phyloP scores from a whole-genome alignment of 2,329 filamentous ascomycete species.

The Fusarium torreyae region DNA sequence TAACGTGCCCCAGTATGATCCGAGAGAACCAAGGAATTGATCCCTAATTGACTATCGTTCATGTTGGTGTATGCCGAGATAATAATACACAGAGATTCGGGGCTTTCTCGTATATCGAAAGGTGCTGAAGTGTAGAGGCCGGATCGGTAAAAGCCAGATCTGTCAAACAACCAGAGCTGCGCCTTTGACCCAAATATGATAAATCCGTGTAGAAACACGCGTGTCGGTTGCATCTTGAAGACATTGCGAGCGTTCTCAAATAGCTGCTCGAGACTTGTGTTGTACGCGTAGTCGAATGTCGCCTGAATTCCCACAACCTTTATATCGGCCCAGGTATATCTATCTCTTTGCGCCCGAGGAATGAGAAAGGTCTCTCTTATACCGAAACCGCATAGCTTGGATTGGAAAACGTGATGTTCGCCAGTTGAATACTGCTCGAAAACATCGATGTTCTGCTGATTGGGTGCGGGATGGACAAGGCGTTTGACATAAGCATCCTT shows the following conservation, averaged over 20 bases:
- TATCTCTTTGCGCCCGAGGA: not conserved
- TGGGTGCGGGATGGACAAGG: not conserved
- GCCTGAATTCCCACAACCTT: not conserved
- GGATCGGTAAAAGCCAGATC: conserved; percentile 40
- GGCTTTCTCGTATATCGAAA: conserved; percentile 11
- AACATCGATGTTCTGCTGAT: not conserved
- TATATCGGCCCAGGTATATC: not conserved
- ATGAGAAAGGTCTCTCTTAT: not conserved
- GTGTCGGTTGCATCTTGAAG: conserved; percentile 34
- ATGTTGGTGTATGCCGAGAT: conserved; percentile 21
- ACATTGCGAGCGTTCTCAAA: not conserved
- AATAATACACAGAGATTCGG: not conserved
- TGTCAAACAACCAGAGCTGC: conserved; percentile 47
- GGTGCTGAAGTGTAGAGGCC: not conserved
- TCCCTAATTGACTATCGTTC: conserved; percentile 19
- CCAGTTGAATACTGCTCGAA: not conserved
- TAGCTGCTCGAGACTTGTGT: not conserved
- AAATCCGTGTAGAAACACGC: conserved; percentile 41
- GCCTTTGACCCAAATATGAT: conserved; percentile 23
- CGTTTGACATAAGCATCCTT: not conserved
- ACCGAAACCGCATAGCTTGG: not conserved
- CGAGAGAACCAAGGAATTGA: conserved; percentile 7
- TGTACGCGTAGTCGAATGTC: not conserved
- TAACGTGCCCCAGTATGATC: conserved; percentile 16
- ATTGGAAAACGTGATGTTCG: not conserved